Percentiles rank a stretch among this genome's conserved stretches.
Evolutionary conservation across 2,329 filamentous ascomycete species (phyloP).

Genomic region (Macrophomina tecta): DNA sequence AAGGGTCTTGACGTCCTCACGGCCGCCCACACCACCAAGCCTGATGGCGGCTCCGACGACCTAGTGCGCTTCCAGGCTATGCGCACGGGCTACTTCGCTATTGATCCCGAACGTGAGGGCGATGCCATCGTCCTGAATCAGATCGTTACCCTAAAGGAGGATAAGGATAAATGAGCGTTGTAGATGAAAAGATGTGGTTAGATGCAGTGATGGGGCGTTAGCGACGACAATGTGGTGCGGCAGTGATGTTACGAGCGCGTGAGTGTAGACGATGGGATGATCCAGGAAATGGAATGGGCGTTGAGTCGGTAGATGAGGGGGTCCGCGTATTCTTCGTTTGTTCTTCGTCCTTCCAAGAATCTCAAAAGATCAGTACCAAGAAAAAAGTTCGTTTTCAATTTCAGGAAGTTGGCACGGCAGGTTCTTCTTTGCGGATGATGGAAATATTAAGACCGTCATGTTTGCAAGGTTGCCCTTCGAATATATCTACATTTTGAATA

Average conservation of each 20-base stretch:
- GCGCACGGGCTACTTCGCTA: slow-evolving; percentile 84
- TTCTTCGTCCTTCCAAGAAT: too few relatives aligned
- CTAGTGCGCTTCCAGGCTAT: slow-evolving; percentile 87
- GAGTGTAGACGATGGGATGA: not conserved
- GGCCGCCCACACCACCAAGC: slow-evolving; percentile 70
- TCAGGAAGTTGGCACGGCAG: too few relatives aligned
- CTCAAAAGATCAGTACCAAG: too few relatives aligned
- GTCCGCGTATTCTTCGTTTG: too few relatives aligned
- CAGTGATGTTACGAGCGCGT: not conserved
- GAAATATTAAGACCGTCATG: too few relatives aligned
- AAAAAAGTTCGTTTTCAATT: too few relatives aligned
- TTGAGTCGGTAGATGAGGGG: not conserved
- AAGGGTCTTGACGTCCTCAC: slow-evolving; percentile 80
- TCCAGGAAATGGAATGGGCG: not conserved
- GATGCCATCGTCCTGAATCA: slow-evolving; percentile 88
- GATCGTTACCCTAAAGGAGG: slow-evolving; percentile 91
- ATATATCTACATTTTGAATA: slow-evolving; percentile 1
- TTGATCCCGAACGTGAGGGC: slow-evolving; percentile 74
- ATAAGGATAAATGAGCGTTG: slow-evolving; percentile 47
- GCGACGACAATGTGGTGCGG: not conserved
- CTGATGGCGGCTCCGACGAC: slow-evolving; percentile 57
- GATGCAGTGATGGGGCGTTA: not conserved
- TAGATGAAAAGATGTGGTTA: not conserved
- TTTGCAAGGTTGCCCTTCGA: not conserved
- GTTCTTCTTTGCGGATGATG: too few relatives aligned